Evolutionary conservation across 768 basidiomycete genomes (phyloP).

Genomic region (Russula emetica): DNA sequence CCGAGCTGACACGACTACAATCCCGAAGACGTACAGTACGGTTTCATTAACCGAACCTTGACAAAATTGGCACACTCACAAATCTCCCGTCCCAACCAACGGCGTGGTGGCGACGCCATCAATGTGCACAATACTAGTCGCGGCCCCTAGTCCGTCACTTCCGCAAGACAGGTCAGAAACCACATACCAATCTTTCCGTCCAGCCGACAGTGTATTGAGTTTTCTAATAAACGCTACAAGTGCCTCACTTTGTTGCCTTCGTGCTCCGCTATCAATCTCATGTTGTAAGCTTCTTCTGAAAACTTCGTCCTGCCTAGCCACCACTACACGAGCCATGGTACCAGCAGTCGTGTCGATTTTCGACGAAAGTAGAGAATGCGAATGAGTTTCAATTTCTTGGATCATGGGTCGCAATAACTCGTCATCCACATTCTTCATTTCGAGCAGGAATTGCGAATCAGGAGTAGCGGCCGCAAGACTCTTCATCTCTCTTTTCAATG

Average conservation of each 20-base stretch:
- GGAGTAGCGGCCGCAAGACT: not conserved
- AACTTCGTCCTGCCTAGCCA: conserved; percentile 13
- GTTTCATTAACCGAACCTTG: not conserved
- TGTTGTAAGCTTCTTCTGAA: not conserved
- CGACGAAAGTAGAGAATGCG: conserved; percentile 2
- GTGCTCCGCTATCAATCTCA: conserved; percentile 6
- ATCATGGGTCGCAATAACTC: conserved; percentile 11
- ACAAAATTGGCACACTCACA: not conserved
- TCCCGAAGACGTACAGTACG: not conserved
- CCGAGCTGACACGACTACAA: not conserved
- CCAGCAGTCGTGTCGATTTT: conserved; percentile 11
- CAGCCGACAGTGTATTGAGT: conserved; percentile 5
- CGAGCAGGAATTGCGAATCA: conserved; percentile 20
- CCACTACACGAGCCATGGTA: conserved; percentile 1
- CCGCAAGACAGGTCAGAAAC: not conserved
- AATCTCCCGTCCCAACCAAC: not conserved
- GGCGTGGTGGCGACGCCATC: not conserved
- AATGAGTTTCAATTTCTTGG: not conserved
- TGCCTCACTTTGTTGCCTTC: not conserved
- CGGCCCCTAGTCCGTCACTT: not conserved
- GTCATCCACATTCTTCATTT: conserved; percentile 1
- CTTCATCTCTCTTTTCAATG: conserved; percentile 13
- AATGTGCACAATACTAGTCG: not conserved
- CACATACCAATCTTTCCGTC: conserved; percentile 10
- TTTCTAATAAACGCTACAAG: conserved; percentile 12